Percentiles rank a stretch among this genome's conserved stretches.
Evolutionary conservation across 345 rosid genomes (phyloP).

Genomic region (Tarenaya hassleriana): DNA sequence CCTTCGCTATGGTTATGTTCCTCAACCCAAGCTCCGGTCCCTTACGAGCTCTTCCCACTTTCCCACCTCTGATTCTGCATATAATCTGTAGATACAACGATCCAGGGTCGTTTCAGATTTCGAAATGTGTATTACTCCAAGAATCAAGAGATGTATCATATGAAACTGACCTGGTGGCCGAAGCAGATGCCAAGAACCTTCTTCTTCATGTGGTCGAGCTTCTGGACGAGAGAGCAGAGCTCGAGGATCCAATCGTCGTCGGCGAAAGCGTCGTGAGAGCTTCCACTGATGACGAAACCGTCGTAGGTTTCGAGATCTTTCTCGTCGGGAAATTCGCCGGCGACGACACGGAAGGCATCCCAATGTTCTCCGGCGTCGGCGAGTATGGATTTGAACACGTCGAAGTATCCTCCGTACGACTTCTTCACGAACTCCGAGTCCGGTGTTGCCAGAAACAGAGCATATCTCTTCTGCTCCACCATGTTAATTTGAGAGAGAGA

Average conservation of each 20-base stretch:
- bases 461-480: constrained; percentile 42
- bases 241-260: constrained; percentile 66
- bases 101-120: background rate
- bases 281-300: constrained; percentile 77
- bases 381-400: constrained; percentile 59
- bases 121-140: background rate
- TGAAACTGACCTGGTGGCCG: constrained; percentile 76
- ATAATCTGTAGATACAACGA: constrained; percentile 39
- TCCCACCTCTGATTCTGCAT: constrained; percentile 84
- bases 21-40: constrained; percentile 80
- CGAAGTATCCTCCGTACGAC: constrained; percentile 72
- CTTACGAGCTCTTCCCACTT: constrained; percentile 53
- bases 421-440: constrained; percentile 69
- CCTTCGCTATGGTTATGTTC: constrained; percentile 52
- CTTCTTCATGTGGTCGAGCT: constrained; percentile 69
- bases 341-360: constrained; percentile 70
- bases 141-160: background rate
- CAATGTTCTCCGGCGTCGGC: constrained; percentile 71
- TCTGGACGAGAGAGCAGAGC: constrained; percentile 56
- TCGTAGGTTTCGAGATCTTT: constrained; percentile 53
- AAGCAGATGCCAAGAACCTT: constrained; percentile 85
- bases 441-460: constrained; percentile 53
- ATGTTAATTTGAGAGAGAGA: background rate
- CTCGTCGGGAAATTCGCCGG: constrained; percentile 73
- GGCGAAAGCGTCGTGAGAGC: constrained; percentile 75